phyloP scores from a whole-genome alignment of 1,139 yeast genomes.

The Protomyces arabidopsidicola region DNA sequence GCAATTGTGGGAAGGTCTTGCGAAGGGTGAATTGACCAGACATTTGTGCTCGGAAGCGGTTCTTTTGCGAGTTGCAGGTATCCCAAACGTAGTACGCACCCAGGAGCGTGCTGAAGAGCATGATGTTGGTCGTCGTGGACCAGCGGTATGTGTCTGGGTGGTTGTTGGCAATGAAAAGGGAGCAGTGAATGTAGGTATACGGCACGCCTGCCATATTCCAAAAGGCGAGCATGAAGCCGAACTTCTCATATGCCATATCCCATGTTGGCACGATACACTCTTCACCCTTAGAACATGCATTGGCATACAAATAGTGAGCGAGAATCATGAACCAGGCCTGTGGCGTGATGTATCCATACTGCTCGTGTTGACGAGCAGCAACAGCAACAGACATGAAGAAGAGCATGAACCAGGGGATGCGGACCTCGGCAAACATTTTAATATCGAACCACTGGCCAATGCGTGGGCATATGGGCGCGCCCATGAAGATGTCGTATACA shows the following conservation, averaged over 20 bases:
- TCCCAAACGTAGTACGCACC: conserved; percentile 88
- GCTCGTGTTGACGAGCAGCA: conserved; percentile 71
- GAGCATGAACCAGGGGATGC: conserved; percentile 93
- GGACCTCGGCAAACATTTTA: conserved; percentile 95
- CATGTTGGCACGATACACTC: conserved; percentile 95
- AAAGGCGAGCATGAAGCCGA: conserved; percentile 94
- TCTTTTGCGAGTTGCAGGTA: conserved; percentile 92
- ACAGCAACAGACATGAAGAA: conserved; percentile 73
- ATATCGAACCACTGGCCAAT: conserved; percentile 76
- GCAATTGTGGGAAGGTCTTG: conserved; percentile 89
- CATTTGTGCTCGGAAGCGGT: conserved; percentile 79
- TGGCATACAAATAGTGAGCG: conserved; percentile 92
- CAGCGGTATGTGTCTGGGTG: conserved; percentile 76
- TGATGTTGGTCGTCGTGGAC: conserved; percentile 56
- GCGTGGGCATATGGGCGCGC: conserved; percentile 94
- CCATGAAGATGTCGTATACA: conserved; percentile 90
- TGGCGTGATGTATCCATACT: conserved; percentile 70
- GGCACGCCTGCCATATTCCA: conserved; percentile 99
- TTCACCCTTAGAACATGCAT: conserved; percentile 96
- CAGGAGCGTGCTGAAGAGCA: conserved; percentile 54
- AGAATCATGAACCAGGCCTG: conserved; percentile 69
- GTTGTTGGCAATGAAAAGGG: conserved; percentile 74
- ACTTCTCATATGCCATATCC: conserved; percentile 99
- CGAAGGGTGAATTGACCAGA: conserved; percentile 72
- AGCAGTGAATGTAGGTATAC: conserved; percentile 92